phyloP scores from a whole-genome alignment of 202 grass and related monocot genomes.

The Musa balbisiana region DNA sequence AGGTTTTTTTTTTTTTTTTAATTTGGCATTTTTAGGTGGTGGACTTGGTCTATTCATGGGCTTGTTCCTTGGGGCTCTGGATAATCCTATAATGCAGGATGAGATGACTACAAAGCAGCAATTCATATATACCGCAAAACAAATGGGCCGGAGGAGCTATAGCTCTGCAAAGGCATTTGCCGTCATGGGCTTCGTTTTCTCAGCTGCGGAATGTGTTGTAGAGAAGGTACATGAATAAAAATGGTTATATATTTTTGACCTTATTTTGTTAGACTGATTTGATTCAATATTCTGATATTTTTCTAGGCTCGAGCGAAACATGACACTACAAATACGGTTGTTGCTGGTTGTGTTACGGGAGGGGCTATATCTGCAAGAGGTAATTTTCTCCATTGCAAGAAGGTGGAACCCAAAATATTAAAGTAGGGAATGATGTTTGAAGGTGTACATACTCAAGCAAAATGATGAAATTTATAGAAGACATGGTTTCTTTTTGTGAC shows the following conservation, averaged over 20 bases:
- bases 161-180: slow-evolving; percentile 87
- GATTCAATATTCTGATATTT: slow-evolving; percentile 1
- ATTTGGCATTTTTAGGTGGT: slow-evolving; percentile 51
- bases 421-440: no score
- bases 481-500: no score
- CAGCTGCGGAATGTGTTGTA: slow-evolving; percentile 68
- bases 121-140: slow-evolving; percentile 76
- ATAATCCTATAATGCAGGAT: slow-evolving; percentile 62
- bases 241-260: neutral
- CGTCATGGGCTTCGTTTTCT: slow-evolving; percentile 89
- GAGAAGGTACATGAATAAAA: slow-evolving; percentile 58
- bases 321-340: slow-evolving; percentile 76
- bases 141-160: slow-evolving; percentile 88
- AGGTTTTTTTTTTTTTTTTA: neutral
- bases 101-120: slow-evolving; percentile 83
- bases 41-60: slow-evolving; percentile 87
- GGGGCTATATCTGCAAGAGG: slow-evolving; percentile 76
- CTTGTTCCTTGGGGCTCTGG: slow-evolving; percentile 80
- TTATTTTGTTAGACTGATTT: slow-evolving; percentile 17
- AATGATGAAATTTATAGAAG: no score
- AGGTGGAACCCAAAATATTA: no score
- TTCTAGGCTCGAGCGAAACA: slow-evolving; percentile 78
- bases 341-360: slow-evolving; percentile 91
- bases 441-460: no score
- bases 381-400: slow-evolving; percentile 16